Evolutionary conservation across 2,329 filamentous ascomycete genomes (phyloP).

Genomic region (Trematosphaeria pertusa): DNA sequence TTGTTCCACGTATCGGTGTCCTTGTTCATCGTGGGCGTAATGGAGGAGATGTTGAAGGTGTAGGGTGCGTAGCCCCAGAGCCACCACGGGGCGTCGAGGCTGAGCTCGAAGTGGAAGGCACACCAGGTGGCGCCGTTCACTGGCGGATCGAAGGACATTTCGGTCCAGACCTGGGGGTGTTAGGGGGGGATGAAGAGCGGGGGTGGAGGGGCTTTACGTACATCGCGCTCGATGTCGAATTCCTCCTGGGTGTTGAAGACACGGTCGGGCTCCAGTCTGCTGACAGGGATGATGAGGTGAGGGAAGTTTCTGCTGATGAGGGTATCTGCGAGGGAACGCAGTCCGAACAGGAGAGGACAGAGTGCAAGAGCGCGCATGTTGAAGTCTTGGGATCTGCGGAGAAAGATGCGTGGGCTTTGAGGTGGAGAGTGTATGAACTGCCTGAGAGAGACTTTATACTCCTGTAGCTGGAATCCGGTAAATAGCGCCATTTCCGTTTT

Average conservation of each 20-base stretch:
- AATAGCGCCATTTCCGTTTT: too few relatives aligned
- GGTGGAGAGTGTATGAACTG: background rate
- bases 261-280: conserved; percentile 23
- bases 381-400: background rate
- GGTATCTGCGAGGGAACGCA: conserved; percentile 13
- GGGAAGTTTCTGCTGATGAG: conserved; percentile 34
- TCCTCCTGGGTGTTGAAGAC: conserved; percentile 31
- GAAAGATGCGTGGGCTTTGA: background rate
- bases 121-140: conserved; percentile 30
- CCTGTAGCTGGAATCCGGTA: too few relatives aligned
- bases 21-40: conserved; percentile 32
- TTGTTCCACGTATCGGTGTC: conserved; percentile 37
- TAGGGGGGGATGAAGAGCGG: conserved; percentile 9
- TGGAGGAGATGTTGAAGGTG: conserved; percentile 33
- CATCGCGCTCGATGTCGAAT: conserved; percentile 28
- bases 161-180: conserved; percentile 28
- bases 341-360: conserved; percentile 24
- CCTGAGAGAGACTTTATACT: too few relatives aligned
- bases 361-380: conserved; percentile 34
- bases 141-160: conserved; percentile 42
- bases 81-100: conserved; percentile 27
- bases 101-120: conserved; percentile 34
- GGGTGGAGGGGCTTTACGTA: conserved; percentile 4
- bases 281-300: conserved; percentile 44
- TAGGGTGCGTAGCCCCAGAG: conserved; percentile 28